A percentile compares a stretch with the other conserved stretches of the same genome.
Evolutionary conservation across 169 alveolate genomes (phyloP).

Genomic region (Cryptosporidium parvum): DNA sequence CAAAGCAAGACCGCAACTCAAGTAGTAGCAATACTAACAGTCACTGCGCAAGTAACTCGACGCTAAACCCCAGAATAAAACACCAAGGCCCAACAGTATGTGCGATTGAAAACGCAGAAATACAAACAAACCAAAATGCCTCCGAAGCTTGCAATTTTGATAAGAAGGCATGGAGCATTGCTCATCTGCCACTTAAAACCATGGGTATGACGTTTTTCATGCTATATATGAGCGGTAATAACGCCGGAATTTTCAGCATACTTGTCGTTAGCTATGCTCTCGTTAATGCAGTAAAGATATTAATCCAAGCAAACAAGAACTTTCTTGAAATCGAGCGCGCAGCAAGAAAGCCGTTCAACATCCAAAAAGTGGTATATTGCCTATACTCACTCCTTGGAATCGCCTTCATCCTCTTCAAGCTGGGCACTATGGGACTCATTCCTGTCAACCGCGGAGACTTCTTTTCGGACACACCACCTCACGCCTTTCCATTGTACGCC

Average conservation of each 20-base stretch:
- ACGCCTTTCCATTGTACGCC: not conserved
- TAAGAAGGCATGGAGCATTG: slow-evolving; percentile 29
- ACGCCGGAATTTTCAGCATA: slow-evolving; percentile 36
- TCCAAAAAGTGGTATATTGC: not conserved
- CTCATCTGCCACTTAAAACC: slow-evolving; percentile 30
- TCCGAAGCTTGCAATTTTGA: not conserved
- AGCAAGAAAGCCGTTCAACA: not conserved
- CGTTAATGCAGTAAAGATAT: slow-evolving; percentile 3
- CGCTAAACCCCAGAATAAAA: not conserved
- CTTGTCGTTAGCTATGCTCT: slow-evolving; percentile 14
- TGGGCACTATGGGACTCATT: slow-evolving; percentile 30
- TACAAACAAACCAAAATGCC: not conserved
- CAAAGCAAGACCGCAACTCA: not conserved
- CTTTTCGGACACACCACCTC: not conserved
- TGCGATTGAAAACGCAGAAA: not conserved
- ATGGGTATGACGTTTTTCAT: slow-evolving; percentile 45
- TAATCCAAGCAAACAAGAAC: not conserved
- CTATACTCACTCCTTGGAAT: slow-evolving; percentile 14
- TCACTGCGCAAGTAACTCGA: not conserved
- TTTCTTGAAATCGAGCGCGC: slow-evolving; percentile 3
- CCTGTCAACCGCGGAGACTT: slow-evolving; percentile 36
- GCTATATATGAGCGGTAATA: slow-evolving; percentile 25
- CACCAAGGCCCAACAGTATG: not conserved
- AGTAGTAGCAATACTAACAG: not conserved
- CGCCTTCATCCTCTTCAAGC: not conserved